Evolutionary conservation across 306 rosid species (phyloP).

Genomic region (Glycine soja): DNA sequence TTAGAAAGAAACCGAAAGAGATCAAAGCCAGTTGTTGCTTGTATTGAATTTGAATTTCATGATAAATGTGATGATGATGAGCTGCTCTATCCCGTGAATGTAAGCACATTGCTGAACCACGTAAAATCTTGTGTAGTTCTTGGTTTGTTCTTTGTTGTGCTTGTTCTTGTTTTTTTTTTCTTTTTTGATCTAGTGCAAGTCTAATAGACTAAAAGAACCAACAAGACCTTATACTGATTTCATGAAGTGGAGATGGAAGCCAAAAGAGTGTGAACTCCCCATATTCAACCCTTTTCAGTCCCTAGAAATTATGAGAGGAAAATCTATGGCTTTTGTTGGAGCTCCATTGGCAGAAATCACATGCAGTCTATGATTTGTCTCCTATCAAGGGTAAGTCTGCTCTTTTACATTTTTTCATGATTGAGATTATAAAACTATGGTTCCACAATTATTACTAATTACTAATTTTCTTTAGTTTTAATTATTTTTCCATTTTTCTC

Average conservation of each 20-base stretch:
- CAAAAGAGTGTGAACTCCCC: constrained; percentile 75
- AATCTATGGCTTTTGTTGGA: constrained; percentile 87
- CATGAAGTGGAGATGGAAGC: constrained; percentile 90
- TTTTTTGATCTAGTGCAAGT: no score
- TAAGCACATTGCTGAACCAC: no score
- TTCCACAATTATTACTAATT: not conserved
- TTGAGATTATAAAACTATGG: not conserved
- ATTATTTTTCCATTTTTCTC: not conserved
- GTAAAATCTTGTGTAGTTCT: no score
- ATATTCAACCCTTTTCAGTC: constrained; percentile 80
- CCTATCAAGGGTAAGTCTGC: constrained; percentile 49
- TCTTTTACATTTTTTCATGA: not conserved
- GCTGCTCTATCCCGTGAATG: no score
- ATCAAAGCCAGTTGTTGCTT: no score
- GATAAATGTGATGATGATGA: no score
- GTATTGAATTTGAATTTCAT: no score
- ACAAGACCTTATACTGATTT: constrained; percentile 82
- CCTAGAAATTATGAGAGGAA: constrained; percentile 69
- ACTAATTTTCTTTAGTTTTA: not conserved
- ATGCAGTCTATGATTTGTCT: constrained; percentile 82
- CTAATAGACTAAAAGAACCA: no score
- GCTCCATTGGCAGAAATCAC: constrained; percentile 88
- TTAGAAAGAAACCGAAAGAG: no score
- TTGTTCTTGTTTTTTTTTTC: no score
- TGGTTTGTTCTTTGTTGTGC: no score